These are phyloP conservation scores for Aureobasidium sp. DNA, from an alignment of 2,329 filamentous ascomycete genomes.

Conservation along the genomic window DNA sequence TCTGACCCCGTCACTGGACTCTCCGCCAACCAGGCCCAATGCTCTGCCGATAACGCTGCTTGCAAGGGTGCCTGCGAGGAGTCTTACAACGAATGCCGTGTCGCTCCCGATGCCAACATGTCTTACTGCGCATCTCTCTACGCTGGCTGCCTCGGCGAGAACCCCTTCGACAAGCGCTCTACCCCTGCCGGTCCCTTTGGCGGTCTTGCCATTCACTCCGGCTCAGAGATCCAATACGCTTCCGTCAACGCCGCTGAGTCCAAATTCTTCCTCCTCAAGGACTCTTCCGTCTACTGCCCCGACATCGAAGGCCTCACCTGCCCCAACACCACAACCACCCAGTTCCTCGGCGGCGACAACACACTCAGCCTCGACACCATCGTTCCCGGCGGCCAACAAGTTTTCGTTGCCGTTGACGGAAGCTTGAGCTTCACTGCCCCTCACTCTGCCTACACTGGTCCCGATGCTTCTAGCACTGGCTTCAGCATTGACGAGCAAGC, in stretches of 20 bases:
- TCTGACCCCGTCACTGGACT: too few relatives aligned
- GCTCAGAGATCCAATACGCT: conserved; percentile 26
- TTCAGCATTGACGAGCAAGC: conserved; percentile 22
- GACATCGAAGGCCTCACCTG: not conserved
- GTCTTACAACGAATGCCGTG: conserved; percentile 17
- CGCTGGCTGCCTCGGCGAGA: conserved; percentile 20
- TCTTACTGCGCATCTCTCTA: conserved; percentile 14
- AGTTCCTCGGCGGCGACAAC: conserved; percentile 26
- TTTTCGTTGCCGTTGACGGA: conserved; percentile 22
- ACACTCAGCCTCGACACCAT: conserved; percentile 20
- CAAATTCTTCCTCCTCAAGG: conserved; percentile 20
- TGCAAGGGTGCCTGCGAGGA: conserved; percentile 25
- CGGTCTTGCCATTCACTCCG: conserved; percentile 27
- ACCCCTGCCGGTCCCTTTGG: conserved; percentile 23
- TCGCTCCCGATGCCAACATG: conserved; percentile 6
- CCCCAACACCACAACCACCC: conserved; percentile 21
- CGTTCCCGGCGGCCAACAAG: conserved; percentile 24
- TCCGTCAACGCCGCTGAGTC: conserved; percentile 24
- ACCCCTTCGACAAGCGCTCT: conserved; percentile 15
- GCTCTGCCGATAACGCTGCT: conserved; percentile 2
- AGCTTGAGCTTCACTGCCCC: conserved; percentile 17
- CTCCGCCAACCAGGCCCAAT: too few relatives aligned
- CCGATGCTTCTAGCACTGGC: conserved; percentile 6
- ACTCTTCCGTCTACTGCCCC: conserved; percentile 20
- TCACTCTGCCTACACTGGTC: conserved; percentile 19